Evolutionary conservation across 2,329 filamentous ascomycete genomes (phyloP).

Genomic region (Fusarium mexicanum): DNA sequence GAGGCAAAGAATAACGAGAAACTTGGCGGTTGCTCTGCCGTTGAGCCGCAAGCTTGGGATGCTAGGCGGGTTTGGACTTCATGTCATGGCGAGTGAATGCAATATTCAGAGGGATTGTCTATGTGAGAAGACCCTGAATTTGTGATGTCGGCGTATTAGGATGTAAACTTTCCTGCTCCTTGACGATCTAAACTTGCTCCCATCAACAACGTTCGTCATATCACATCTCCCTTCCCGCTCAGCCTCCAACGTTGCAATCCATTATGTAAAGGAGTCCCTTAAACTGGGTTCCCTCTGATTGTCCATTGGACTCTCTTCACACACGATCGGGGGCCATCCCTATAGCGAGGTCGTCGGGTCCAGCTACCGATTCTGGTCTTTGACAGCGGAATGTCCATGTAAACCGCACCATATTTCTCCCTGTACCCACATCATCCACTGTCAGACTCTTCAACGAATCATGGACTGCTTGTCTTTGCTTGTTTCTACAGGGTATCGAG

Average conservation of each 20-base stretch:
- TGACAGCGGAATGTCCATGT: neutral
- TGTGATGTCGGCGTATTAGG: neutral
- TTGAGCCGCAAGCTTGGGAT: constrained; percentile 22
- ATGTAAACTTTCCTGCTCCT: neutral
- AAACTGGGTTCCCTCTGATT: neutral
- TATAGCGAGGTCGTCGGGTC: constrained; percentile 4
- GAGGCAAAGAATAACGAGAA: constrained; percentile 12
- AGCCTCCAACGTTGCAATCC: neutral
- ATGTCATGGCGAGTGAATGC: neutral
- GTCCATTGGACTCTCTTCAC: neutral
- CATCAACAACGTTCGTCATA: neutral
- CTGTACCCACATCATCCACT: constrained; percentile 11
- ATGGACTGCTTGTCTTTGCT: neutral
- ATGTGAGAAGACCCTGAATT: neutral
- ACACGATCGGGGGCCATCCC: constrained; percentile 6
- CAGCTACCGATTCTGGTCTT: constrained; percentile 6
- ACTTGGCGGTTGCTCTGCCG: constrained; percentile 28
- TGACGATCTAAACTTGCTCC: neutral
- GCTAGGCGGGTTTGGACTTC: neutral
- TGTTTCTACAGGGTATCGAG: constrained; percentile 6
- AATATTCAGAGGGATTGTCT: neutral
- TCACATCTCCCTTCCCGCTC: neutral
- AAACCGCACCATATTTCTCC: constrained; percentile 12
- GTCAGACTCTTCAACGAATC: constrained; percentile 18
- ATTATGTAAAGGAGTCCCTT: constrained; percentile 5